phyloP scores from a whole-genome alignment of 805 yeast species.

The Starmerella vitae region DNA sequence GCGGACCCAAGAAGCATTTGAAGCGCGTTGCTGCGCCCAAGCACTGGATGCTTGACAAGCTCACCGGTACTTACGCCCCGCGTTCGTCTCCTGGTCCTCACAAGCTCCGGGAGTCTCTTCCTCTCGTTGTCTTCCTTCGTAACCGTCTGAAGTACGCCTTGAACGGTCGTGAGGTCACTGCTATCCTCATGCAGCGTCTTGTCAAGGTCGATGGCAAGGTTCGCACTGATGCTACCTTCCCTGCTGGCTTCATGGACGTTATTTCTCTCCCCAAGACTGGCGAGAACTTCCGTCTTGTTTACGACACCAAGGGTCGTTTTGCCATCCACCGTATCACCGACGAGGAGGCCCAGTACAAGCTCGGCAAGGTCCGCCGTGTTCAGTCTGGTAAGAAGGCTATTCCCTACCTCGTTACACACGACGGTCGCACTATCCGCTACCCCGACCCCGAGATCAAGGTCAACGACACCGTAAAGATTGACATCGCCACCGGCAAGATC shows the following conservation, averaged over 20 bases:
- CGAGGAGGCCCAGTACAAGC: slow-evolving; percentile 96
- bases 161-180: slow-evolving; percentile 98
- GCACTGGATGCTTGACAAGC: slow-evolving; percentile 99
- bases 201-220: slow-evolving; percentile 98
- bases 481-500: slow-evolving; percentile 91
- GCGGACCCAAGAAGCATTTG: slow-evolving; percentile 72
- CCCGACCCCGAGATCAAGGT: slow-evolving; percentile 96
- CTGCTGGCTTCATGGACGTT: slow-evolving; percentile 99
- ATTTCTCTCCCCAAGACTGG: slow-evolving; percentile 94
- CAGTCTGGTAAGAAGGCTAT: slow-evolving; percentile 97
- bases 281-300: slow-evolving; percentile 97
- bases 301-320: slow-evolving; percentile 97
- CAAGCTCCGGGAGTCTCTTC: slow-evolving; percentile 95
- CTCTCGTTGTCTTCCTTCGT: slow-evolving; percentile 91
- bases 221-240: slow-evolving; percentile 97
- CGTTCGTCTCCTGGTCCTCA: slow-evolving; percentile 99
- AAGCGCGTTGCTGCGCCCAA: slow-evolving; percentile 99
- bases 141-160: slow-evolving; percentile 98
- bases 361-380: slow-evolving; percentile 95
- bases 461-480: slow-evolving; percentile 96
- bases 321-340: slow-evolving; percentile 99
- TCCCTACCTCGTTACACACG: slow-evolving; percentile 98
- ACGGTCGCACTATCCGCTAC: slow-evolving; percentile 99
- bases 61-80: slow-evolving; percentile 99
- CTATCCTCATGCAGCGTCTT: slow-evolving; percentile 95